Evolutionary conservation across 2,329 filamentous ascomycete genomes (phyloP).

Genomic region (Penicillium capsulatum): DNA sequence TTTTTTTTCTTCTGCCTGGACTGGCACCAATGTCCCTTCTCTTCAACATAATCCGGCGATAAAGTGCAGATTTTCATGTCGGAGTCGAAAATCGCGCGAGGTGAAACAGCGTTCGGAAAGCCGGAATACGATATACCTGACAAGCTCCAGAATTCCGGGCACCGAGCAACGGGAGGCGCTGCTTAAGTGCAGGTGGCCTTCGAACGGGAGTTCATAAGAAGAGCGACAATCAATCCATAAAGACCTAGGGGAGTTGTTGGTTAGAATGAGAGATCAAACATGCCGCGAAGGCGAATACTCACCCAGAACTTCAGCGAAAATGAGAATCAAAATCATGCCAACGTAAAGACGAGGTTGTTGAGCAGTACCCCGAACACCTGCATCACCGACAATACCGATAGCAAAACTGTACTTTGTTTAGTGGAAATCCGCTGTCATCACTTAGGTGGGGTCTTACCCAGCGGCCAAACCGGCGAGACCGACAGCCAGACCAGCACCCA

Average conservation of each 20-base stretch:
- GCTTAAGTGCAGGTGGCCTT: conserved; percentile 54
- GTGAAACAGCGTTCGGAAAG: no score
- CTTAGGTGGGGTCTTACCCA: conserved; percentile 44
- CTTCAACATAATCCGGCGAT: conserved; percentile 6
- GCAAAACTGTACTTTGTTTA: conserved; percentile 56
- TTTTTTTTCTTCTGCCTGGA: conserved; percentile 9
- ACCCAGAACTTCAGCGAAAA: conserved; percentile 99
- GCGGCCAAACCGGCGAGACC: conserved; percentile 79
- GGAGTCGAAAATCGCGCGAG: not conserved
- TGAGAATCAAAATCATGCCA: conserved; percentile 98
- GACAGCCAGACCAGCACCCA: conserved; percentile 76
- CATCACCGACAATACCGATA: conserved; percentile 72
- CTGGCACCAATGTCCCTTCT: conserved; percentile 8
- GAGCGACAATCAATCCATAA: conserved; percentile 96
- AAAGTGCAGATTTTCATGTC: not conserved
- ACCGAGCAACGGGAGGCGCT: conserved; percentile 9
- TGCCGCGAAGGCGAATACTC: conserved; percentile 38
- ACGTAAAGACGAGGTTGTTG: conserved; percentile 68
- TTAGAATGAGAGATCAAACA: not conserved
- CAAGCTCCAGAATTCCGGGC: no score
- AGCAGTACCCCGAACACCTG: conserved; percentile 50
- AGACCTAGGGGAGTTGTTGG: conserved; percentile 62
- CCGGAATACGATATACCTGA: no score
- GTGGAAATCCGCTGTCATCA: conserved; percentile 12
- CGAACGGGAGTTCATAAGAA: conserved; percentile 98